phyloP scores from a whole-genome alignment of 805 yeast genomes.

The Pichia exigua region DNA sequence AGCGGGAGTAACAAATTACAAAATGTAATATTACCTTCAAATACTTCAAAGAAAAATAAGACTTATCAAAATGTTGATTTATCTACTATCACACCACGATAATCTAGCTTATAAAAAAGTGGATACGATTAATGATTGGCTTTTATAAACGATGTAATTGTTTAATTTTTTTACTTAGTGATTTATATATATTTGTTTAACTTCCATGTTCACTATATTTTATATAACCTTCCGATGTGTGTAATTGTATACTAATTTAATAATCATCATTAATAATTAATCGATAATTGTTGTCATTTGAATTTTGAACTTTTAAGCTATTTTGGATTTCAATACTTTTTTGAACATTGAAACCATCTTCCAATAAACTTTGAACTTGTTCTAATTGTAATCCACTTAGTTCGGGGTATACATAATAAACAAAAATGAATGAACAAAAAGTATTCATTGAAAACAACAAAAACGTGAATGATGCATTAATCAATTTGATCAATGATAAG shows the following conservation, averaged over 20 bases:
- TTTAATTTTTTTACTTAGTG: too few species aligned
- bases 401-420: conserved; percentile 43
- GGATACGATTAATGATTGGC: not conserved
- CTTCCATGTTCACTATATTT: not conserved
- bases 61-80: conserved; percentile 8
- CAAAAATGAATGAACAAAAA: conserved; percentile 34
- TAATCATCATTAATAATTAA: not conserved
- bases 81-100: conserved; percentile 9
- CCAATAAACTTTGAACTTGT: conserved; percentile 39
- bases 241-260: too few species aligned
- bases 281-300: not conserved
- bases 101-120: not conserved
- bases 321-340: conserved; percentile 29
- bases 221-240: not conserved
- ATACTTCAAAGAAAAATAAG: not conserved
- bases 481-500: conserved; percentile 43
- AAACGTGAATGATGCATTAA: conserved; percentile 48
- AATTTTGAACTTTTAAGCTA: not conserved
- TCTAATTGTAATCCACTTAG: conserved; percentile 45
- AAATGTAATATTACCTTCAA: not conserved
- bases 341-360: conserved; percentile 41
- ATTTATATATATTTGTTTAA: not conserved
- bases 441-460: conserved; percentile 39
- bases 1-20: too few species aligned
- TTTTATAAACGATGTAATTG: not conserved